Conservation (phyloP, 148 eudicot genomes). For the Simmondsia chinensis region DNA sequence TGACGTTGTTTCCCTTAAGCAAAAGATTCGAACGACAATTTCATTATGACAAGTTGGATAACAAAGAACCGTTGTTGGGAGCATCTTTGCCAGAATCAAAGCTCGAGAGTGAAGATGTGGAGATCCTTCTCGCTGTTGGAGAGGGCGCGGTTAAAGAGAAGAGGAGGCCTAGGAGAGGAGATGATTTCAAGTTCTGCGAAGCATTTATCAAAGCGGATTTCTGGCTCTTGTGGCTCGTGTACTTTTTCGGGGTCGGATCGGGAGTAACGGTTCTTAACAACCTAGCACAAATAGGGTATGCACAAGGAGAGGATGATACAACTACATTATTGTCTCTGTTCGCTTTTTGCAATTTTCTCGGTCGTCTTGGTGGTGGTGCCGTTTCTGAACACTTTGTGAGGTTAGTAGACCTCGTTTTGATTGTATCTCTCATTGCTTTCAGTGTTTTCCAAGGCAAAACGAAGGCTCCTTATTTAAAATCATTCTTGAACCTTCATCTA, state of each 20-base stretch:
- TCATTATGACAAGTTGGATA: conserved; percentile 21
- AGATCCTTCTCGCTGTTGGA: conserved; percentile 48
- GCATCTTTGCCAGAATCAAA: conserved; percentile 28
- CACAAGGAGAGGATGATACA: conserved; percentile 43
- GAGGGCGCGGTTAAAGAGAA: conserved; percentile 64
- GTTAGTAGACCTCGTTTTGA: conserved; percentile 14
- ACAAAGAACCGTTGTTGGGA: background rate
- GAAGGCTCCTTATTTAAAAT: no score
- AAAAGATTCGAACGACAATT: conserved; percentile 7
- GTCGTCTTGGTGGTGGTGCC: conserved; percentile 67
- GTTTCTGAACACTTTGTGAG: conserved; percentile 65
- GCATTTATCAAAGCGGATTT: conserved; percentile 70
- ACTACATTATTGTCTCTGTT: conserved; percentile 44
- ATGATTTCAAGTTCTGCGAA: conserved; percentile 57
- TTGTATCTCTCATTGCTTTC: background rate
- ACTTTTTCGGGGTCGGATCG: conserved; percentile 61
- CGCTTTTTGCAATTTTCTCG: conserved; percentile 63
- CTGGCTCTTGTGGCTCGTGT: conserved; percentile 63
- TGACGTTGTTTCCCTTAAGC: conserved; percentile 44
- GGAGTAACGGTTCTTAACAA: conserved; percentile 69
- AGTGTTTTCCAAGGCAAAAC: background rate
- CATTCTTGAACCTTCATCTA: no score
- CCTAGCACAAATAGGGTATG: conserved; percentile 61
- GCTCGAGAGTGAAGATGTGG: conserved; percentile 34
- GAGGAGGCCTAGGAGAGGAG: conserved; percentile 58